Percentiles rank a stretch among this genome's conserved stretches.
phyloP scores from a whole-genome alignment of 2,329 filamentous ascomycete genomes.

The Fusarium redolens region DNA sequence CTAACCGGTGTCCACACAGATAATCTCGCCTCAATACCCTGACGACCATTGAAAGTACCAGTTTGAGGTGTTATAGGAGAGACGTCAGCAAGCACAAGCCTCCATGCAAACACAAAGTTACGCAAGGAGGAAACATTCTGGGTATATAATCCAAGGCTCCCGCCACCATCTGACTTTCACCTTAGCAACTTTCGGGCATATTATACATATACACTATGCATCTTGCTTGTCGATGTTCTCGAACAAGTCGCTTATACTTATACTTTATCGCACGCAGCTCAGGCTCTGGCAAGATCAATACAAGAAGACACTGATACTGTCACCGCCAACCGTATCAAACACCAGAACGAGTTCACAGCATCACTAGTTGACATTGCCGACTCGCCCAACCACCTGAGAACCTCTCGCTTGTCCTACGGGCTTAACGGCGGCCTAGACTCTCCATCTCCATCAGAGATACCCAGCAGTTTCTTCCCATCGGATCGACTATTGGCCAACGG shows the following conservation, averaged over 20 bases:
- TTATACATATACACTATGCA: not conserved
- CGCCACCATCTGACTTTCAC: not conserved
- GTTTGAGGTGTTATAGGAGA: not conserved
- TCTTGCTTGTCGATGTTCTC: too few species aligned
- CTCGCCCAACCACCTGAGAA: too few species aligned
- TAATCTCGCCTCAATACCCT: not conserved
- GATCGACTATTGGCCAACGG: not conserved
- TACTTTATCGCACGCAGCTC: too few species aligned
- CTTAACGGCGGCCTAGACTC: too few species aligned
- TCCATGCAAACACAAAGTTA: not conserved
- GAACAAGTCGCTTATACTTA: too few species aligned
- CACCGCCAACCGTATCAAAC: too few species aligned
- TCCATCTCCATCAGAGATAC: not conserved
- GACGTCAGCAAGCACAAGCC: not conserved
- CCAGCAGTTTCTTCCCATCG: not conserved
- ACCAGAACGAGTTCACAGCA: too few species aligned
- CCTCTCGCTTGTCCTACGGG: too few species aligned
- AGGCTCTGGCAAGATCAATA: too few species aligned
- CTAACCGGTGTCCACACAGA: not conserved
- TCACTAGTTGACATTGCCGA: too few species aligned
- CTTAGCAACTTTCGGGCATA: not conserved
- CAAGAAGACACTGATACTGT: too few species aligned
- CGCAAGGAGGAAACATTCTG: not conserved
- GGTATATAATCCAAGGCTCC: not conserved
- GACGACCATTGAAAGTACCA: not conserved